Percentiles rank a stretch among this genome's conserved stretches.
Evolutionary conservation across 306 rosid genomes (phyloP).

Genomic region (Cucurbita argyrosperma): DNA sequence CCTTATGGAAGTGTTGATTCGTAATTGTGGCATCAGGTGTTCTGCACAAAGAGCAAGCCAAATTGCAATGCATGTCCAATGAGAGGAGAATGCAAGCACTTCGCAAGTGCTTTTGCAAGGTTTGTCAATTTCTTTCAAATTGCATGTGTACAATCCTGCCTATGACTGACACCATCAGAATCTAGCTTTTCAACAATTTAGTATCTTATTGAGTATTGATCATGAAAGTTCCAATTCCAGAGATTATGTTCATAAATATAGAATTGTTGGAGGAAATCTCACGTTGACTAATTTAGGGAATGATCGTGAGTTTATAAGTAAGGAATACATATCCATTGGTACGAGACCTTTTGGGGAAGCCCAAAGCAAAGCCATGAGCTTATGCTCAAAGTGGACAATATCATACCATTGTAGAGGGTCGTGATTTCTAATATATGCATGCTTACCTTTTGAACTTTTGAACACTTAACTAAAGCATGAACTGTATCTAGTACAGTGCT

Average conservation of each 20-base stretch:
- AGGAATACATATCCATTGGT: too few species aligned
- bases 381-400: too few species aligned
- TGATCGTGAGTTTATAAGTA: too few species aligned
- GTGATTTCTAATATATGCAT: too few species aligned
- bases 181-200: not conserved
- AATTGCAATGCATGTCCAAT: constrained; percentile 96
- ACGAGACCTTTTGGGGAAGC: too few species aligned
- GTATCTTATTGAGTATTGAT: not conserved
- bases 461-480: constrained; percentile 7
- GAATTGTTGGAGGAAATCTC: too few species aligned
- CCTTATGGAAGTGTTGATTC: not conserved
- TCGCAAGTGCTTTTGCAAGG: constrained; percentile 99
- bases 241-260: not conserved
- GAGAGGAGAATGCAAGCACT: constrained; percentile 98
- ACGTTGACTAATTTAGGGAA: too few species aligned
- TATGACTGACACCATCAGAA: not conserved
- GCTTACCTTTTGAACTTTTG: not conserved
- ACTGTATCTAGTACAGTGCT: constrained; percentile 45
- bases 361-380: too few species aligned
- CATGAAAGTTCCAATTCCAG: not conserved
- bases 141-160: not conserved
- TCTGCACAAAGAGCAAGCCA: constrained; percentile 85
- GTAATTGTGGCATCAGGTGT: constrained; percentile 40
- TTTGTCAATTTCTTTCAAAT: constrained; percentile 12
- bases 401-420: too few species aligned